Percentiles rank a stretch among this genome's conserved stretches.
Conservation (phyloP, 1,284 basidiomycete genomes). For the Puccinia novopanici region DNA sequence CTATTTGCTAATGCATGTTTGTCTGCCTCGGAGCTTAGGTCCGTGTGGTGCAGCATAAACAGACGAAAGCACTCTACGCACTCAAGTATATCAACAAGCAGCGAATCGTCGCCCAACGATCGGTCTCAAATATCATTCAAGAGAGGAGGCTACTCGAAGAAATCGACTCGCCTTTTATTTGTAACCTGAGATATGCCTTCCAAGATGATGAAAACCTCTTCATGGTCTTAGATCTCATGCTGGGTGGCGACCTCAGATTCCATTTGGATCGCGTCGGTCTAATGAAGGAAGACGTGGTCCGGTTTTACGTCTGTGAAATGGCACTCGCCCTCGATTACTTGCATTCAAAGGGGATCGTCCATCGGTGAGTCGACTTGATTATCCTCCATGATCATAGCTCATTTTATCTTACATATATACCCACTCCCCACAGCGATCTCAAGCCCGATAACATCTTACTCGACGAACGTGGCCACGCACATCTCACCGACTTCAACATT, state of each 20-base stretch:
- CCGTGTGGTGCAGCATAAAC: conserved; percentile 70
- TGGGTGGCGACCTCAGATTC: conserved; percentile 90
- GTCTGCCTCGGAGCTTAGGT: conserved; percentile 47
- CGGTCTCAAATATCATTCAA: conserved; percentile 94
- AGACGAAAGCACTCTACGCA: conserved; percentile 89
- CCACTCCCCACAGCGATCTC: conserved; percentile 68
- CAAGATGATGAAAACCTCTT: conserved; percentile 98
- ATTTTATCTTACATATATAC: conserved; percentile 29
- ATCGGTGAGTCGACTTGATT: conserved; percentile 68
- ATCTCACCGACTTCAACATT: conserved; percentile 97
- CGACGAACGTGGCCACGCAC: conserved; percentile 87
- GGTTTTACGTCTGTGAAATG: conserved; percentile 88
- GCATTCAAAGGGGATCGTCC: conserved; percentile 86
- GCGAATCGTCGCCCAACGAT: conserved; percentile 82
- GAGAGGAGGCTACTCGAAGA: conserved; percentile 88
- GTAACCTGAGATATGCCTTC: conserved; percentile 93
- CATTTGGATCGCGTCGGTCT: conserved; percentile 79
- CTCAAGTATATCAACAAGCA: conserved; percentile 99
- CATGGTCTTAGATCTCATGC: conserved; percentile 94
- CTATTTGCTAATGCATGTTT: no score
- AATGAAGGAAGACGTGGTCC: conserved; percentile 77
- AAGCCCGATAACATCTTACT: conserved; percentile 97
- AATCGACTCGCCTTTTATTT: conserved; percentile 83
- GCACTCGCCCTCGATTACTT: conserved; percentile 82
- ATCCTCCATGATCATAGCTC: background rate